Percentiles rank a stretch among this genome's conserved stretches.
Evolutionary conservation across 2,329 filamentous ascomycete genomes (phyloP).

Genomic region (Cytospora paraplurivora): DNA sequence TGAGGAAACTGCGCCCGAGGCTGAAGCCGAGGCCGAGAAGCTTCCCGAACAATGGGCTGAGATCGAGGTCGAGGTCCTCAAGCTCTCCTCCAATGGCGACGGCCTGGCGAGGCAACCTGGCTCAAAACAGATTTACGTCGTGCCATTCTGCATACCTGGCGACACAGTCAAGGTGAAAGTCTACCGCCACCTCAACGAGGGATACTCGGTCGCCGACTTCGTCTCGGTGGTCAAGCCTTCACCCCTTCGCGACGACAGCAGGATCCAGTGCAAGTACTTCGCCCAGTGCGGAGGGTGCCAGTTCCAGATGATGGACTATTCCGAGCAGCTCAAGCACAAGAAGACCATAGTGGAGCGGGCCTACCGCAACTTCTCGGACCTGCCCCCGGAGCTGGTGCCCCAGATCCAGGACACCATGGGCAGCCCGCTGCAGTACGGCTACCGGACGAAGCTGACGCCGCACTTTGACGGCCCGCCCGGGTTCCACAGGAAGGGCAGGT

Average conservation of each 20-base stretch:
- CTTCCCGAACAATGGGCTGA: constrained; percentile 72
- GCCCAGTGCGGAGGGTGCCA: constrained; percentile 87
- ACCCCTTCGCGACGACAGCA: constrained; percentile 72
- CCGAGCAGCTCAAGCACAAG: constrained; percentile 84
- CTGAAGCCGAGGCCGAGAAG: constrained; percentile 30
- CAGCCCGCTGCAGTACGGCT: constrained; percentile 87
- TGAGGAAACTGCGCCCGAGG: constrained; percentile 34
- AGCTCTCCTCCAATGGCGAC: constrained; percentile 89
- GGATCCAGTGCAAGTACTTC: constrained; percentile 86
- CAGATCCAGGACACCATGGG: constrained; percentile 81
- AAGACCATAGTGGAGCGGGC: constrained; percentile 85
- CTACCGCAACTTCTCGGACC: constrained; percentile 85
- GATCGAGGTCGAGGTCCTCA: constrained; percentile 77
- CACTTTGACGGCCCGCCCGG: constrained; percentile 83
- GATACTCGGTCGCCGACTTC: constrained; percentile 80
- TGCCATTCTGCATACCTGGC: constrained; percentile 86
- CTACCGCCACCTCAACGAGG: constrained; percentile 68
- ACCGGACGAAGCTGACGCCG: constrained; percentile 94
- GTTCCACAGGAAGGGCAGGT: constrained; percentile 46
- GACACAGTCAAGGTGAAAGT: constrained; percentile 80
- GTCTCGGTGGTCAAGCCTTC: constrained; percentile 75
- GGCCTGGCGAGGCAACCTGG: constrained; percentile 75
- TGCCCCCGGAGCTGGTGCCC: constrained; percentile 75
- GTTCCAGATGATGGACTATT: constrained; percentile 94
- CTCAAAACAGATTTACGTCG: constrained; percentile 73